Evolutionary conservation across 116 monocot genomes (phyloP).

Genomic region (Zostera marina): DNA sequence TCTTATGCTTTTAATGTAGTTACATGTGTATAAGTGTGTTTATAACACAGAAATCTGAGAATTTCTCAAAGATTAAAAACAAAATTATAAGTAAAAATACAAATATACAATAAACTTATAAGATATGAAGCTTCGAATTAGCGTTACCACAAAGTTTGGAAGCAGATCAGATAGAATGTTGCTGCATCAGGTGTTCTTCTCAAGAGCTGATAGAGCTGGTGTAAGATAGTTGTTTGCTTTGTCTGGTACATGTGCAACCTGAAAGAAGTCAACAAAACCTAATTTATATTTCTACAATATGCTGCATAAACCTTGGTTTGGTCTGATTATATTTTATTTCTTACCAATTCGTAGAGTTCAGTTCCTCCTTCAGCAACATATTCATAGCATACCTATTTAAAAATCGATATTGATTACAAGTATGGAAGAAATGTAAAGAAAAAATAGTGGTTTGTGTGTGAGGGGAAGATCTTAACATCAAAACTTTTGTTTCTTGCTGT

Average conservation of each 20-base stretch:
- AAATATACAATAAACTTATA: neutral
- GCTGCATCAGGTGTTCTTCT: constrained; percentile 74
- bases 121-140: neutral
- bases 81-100: neutral
- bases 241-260: constrained; percentile 99
- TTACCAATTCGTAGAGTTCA: constrained; percentile 91
- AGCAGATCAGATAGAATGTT: neutral
- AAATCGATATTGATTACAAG: neutral
- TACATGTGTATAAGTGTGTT: too few relatives aligned
- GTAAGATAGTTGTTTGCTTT: constrained; percentile 99
- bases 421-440: neutral
- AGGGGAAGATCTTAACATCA: constrained; percentile 38
- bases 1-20: too few relatives aligned
- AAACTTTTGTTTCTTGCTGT: constrained; percentile 99
- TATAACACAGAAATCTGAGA: neutral
- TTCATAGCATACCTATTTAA: constrained; percentile 77
- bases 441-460: neutral
- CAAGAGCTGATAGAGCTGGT: constrained; percentile 79
- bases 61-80: neutral
- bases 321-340: neutral
- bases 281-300: neutral
- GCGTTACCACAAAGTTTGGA: too few relatives aligned
- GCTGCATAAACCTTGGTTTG: neutral
- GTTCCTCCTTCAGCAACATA: constrained; percentile 75
- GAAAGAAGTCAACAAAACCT: constrained; percentile 1